Conservation (phyloP, 257 asterid genomes). For the Lithospermum erythrorhizon region DNA sequence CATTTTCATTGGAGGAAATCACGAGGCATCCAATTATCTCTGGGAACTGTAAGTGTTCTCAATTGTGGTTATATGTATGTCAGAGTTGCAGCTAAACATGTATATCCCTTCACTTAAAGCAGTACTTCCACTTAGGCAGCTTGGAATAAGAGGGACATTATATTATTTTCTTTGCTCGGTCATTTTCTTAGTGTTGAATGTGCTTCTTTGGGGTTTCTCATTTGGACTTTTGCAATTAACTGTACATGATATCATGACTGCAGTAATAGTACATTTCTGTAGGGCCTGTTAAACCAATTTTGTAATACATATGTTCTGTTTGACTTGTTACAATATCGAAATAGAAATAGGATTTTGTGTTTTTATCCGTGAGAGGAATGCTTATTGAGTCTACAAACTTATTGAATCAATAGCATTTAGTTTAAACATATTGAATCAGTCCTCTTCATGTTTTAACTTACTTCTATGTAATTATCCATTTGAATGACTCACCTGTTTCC, state of each 20-base stretch:
- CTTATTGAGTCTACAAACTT: too few relatives aligned
- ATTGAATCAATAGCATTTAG: too few relatives aligned
- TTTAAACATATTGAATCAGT: neutral
- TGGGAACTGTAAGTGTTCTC: slow-evolving; percentile 77
- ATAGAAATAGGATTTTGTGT: neutral
- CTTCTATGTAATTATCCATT: neutral
- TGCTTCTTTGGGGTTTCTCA: neutral
- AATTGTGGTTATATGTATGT: neutral
- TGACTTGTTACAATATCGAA: neutral
- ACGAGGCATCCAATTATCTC: slow-evolving; percentile 82
- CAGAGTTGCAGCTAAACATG: neutral
- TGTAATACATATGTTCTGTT: neutral
- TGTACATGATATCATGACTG: neutral
- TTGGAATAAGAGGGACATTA: neutral
- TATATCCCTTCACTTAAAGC: too few relatives aligned
- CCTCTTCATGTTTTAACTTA: neutral
- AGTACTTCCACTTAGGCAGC: too few relatives aligned
- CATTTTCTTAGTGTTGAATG: neutral
- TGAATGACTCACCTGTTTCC: neutral
- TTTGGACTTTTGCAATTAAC: neutral
- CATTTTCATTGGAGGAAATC: slow-evolving; percentile 81
- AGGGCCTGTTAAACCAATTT: neutral
- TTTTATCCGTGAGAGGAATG: neutral
- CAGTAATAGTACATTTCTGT: neutral
- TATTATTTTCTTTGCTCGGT: neutral